Conservation (phyloP, 148 eudicot genomes). For the Vaccinium myrtillus region DNA sequence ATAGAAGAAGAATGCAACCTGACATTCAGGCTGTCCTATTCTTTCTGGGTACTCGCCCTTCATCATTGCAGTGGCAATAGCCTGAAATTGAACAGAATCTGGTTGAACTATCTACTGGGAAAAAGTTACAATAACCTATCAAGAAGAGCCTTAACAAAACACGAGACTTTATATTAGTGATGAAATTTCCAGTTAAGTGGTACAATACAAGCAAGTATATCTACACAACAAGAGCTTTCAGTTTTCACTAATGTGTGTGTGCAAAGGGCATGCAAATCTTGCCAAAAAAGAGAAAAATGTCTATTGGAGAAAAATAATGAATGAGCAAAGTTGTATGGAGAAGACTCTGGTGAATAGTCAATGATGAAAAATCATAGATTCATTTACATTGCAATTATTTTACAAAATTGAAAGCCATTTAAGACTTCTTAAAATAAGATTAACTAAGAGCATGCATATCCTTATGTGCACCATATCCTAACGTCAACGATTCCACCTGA, state of each 20-base stretch:
- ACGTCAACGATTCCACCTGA: not conserved
- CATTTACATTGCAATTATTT: not conserved
- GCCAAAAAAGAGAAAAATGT: not conserved
- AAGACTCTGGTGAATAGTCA: not conserved
- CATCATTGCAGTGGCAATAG: slow-evolving; percentile 84
- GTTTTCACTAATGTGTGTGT: not conserved
- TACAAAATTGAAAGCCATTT: not conserved
- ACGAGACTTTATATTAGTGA: not conserved
- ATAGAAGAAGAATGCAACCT: slow-evolving; percentile 48
- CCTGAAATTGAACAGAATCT: slow-evolving; percentile 46
- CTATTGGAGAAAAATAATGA: not conserved
- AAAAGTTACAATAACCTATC: slow-evolving; percentile 21
- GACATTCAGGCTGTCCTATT: slow-evolving; percentile 93
- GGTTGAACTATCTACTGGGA: not conserved
- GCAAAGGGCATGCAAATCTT: not conserved
- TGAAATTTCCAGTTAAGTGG: not conserved
- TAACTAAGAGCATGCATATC: not conserved
- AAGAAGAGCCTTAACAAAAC: slow-evolving; percentile 6
- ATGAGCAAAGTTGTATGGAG: slow-evolving; percentile 1
- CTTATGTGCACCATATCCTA: not conserved
- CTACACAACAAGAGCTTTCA: not conserved
- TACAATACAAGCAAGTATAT: not conserved
- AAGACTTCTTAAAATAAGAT: not conserved
- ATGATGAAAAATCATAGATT: not conserved
- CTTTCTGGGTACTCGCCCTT: slow-evolving; percentile 97